A percentile compares a stretch with the other conserved stretches of the same genome.
Evolutionary conservation across 495 filamentous ascomycete genomes (phyloP).

Genomic region (Pseudevernia furfuracea): DNA sequence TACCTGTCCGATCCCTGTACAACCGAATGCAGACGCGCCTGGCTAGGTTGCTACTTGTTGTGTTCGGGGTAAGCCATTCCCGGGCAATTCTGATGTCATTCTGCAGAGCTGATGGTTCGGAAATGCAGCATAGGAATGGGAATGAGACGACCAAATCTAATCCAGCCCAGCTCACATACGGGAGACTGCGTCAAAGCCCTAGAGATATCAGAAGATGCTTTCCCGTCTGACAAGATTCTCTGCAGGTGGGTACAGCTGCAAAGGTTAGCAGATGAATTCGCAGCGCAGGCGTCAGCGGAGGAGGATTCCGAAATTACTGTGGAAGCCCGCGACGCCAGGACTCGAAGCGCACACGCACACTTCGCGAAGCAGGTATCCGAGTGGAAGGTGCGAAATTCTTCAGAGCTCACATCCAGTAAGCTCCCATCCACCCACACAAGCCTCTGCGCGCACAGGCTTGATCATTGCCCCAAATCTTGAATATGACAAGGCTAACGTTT

Average conservation of each 20-base stretch:
- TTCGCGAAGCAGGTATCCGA: slow-evolving; percentile 70
- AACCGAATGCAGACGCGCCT: slow-evolving; percentile 68
- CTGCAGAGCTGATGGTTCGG: slow-evolving; percentile 49
- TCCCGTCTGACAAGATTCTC: slow-evolving; percentile 62
- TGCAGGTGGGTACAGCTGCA: slow-evolving; percentile 71
- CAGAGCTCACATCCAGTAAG: slow-evolving; percentile 28
- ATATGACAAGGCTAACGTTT: neutral
- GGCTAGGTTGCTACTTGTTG: slow-evolving; percentile 76
- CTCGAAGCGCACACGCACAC: slow-evolving; percentile 63
- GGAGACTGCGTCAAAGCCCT: slow-evolving; percentile 72
- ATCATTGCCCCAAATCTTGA: neutral
- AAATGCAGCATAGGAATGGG: slow-evolving; percentile 63
- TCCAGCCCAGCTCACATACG: slow-evolving; percentile 80
- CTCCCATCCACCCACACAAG: slow-evolving; percentile 29
- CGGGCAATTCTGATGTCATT: neutral
- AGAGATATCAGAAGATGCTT: slow-evolving; percentile 60
- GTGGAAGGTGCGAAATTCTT: slow-evolving; percentile 51
- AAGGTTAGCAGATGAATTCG: slow-evolving; percentile 64
- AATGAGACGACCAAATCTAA: slow-evolving; percentile 69
- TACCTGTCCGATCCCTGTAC: slow-evolving; percentile 52
- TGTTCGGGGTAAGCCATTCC: slow-evolving; percentile 43
- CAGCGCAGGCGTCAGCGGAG: slow-evolving; percentile 32
- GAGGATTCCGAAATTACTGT: slow-evolving; percentile 30
- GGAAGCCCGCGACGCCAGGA: slow-evolving; percentile 65
- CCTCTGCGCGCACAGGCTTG: neutral